These are phyloP conservation scores for Lachancea fermentati DNA, from an alignment of 805 yeast species.

Conservation along the genomic window DNA sequence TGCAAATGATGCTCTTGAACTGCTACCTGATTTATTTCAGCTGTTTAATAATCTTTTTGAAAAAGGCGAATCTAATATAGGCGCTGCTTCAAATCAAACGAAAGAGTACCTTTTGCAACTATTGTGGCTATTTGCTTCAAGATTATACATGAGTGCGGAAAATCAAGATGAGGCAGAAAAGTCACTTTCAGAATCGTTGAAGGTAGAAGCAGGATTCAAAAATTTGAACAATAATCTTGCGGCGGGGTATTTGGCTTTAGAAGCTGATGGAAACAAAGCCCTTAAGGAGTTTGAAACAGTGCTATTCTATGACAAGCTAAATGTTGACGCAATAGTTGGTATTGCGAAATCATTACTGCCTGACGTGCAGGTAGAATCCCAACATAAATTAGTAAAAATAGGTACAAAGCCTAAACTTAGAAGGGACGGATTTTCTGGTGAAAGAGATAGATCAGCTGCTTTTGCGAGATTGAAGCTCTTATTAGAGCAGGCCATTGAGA, in stretches of 20 bases:
- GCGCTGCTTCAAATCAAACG: conserved; percentile 15
- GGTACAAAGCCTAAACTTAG: background rate
- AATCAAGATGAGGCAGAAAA: conserved; percentile 56
- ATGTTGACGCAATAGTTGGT: conserved; percentile 50
- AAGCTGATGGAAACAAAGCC: conserved; percentile 41
- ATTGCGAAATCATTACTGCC: conserved; percentile 45
- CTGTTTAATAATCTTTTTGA: conserved; percentile 48
- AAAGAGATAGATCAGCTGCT: conserved; percentile 54
- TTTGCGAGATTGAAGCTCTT: conserved; percentile 44
- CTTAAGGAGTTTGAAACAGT: conserved; percentile 62
- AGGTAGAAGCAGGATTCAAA: conserved; percentile 40
- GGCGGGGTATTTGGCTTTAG: conserved; percentile 30
- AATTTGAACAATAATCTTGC: conserved; percentile 27
- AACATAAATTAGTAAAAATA: background rate
- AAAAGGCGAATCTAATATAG: conserved; percentile 9
- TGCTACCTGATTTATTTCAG: conserved; percentile 60
- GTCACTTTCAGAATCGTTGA: conserved; percentile 68
- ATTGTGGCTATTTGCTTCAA: conserved; percentile 72
- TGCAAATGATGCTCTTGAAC: conserved; percentile 51
- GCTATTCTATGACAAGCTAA: conserved; percentile 43
- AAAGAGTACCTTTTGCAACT: conserved; percentile 45
- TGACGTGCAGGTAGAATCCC: conserved; percentile 23
- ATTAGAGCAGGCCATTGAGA: conserved; percentile 34
- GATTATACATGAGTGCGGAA: conserved; percentile 54
- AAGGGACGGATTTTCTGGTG: conserved; percentile 42